Percentiles rank a stretch among this genome's conserved stretches.
Conservation (phyloP, 192 early-diverging fungal genomes). For the Coemansia sp. region DNA sequence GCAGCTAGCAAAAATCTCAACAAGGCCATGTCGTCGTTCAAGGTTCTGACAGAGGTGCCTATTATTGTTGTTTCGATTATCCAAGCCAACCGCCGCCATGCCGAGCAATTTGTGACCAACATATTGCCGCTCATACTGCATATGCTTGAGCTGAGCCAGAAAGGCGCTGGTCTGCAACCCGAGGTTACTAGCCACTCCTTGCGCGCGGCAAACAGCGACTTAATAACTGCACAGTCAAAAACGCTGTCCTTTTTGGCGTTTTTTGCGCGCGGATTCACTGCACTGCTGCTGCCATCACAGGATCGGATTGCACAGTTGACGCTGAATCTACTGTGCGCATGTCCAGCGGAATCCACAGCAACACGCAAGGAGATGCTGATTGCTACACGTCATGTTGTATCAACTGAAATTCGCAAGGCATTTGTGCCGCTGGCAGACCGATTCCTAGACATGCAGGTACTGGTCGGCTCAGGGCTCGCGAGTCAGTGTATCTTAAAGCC, state of each 20-base stretch:
- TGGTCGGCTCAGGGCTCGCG: constrained; percentile 91
- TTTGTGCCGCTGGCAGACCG: constrained; percentile 93
- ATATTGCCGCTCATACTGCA: constrained; percentile 88
- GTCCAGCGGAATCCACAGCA: constrained; percentile 88
- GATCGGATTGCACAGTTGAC: constrained; percentile 86
- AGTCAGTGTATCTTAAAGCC: constrained; percentile 89
- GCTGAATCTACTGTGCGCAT: constrained; percentile 83
- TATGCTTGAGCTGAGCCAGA: constrained; percentile 53
- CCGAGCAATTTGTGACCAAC: constrained; percentile 72
- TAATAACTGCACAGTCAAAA: constrained; percentile 96
- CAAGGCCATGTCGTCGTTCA: constrained; percentile 84
- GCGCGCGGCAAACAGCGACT: constrained; percentile 64
- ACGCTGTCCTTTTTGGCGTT: constrained; percentile 98
- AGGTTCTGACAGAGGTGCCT: constrained; percentile 97
- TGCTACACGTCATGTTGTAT: constrained; percentile 91
- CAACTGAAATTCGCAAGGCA: constrained; percentile 82
- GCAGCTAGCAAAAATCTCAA: constrained; percentile 64
- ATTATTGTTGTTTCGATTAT: constrained; percentile 96
- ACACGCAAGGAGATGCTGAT: constrained; percentile 96
- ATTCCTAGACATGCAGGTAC: constrained; percentile 89
- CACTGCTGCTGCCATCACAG: constrained; percentile 68
- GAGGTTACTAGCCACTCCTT: constrained; percentile 39
- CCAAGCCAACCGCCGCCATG: constrained; percentile 82
- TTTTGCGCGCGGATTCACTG: constrained; percentile 80
- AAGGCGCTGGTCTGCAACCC: constrained; percentile 5